phyloP scores from a whole-genome alignment of 768 basidiomycete species.

The Dendrothele bispora region DNA sequence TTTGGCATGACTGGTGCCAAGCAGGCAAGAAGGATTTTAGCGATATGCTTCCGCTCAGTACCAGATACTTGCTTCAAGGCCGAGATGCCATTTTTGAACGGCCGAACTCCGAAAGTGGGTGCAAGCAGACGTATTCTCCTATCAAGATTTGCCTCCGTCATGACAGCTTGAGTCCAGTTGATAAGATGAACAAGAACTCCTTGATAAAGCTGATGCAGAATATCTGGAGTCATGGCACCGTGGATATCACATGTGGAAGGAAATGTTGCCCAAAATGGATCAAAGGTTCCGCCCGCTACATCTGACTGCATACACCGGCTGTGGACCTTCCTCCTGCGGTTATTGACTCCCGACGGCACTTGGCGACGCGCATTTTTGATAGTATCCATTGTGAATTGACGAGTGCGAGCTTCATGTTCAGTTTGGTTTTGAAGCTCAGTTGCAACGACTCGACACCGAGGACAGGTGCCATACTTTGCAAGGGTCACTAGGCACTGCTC shows the following conservation, averaged over 20 bases:
- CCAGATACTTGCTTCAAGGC: neutral
- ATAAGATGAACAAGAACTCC: neutral
- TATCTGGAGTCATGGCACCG: neutral
- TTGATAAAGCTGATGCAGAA: slow-evolving; percentile 1
- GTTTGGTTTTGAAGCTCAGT: too few relatives aligned
- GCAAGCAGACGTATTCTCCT: neutral
- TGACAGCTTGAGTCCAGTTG: neutral
- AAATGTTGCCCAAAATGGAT: neutral
- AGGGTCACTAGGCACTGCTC: too few relatives aligned
- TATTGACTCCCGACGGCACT: too few relatives aligned
- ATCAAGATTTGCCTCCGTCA: neutral
- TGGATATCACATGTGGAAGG: neutral
- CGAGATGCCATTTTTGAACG: neutral
- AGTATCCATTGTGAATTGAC: too few relatives aligned
- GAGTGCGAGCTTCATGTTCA: too few relatives aligned
- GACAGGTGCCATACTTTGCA: too few relatives aligned
- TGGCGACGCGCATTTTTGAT: too few relatives aligned
- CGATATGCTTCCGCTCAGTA: neutral
- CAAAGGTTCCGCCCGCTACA: too few relatives aligned
- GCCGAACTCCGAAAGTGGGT: neutral
- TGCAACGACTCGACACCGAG: too few relatives aligned
- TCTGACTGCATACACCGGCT: too few relatives aligned
- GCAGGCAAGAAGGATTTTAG: neutral
- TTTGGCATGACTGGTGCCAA: neutral
- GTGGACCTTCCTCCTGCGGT: too few relatives aligned